phyloP scores from a whole-genome alignment of 2,329 filamentous ascomycete genomes.

The Metarhizium humberi region DNA sequence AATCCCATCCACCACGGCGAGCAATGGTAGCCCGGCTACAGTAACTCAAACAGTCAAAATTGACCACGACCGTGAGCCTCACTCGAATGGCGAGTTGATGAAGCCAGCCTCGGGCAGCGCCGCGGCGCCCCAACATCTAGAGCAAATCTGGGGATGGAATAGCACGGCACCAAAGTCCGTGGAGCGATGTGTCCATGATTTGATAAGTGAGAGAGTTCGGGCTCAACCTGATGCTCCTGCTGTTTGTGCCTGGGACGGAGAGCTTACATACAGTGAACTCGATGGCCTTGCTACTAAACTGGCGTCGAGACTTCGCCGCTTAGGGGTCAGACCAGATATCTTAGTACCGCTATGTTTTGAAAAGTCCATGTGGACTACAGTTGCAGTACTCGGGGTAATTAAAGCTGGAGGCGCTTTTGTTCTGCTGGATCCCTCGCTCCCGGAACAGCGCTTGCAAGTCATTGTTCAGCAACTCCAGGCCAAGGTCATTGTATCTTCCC shows the following conservation, averaged over 20 bases:
- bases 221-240: conserved; percentile 14
- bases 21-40: neutral
- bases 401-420: conserved; percentile 19
- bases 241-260: conserved; percentile 21
- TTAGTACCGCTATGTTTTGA: conserved; percentile 18
- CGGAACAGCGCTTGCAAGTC: conserved; percentile 8
- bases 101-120: neutral
- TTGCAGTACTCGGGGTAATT: conserved; percentile 16
- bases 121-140: neutral
- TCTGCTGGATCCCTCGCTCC: conserved; percentile 14
- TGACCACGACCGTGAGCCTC: neutral
- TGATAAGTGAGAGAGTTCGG: neutral
- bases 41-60: neutral
- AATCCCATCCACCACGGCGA: neutral
- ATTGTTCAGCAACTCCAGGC: conserved; percentile 8
- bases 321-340: neutral
- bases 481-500: conserved; percentile 7
- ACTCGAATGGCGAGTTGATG: neutral
- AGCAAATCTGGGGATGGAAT: neutral
- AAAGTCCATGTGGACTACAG: conserved; percentile 15
- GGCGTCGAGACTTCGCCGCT: neutral
- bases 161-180: neutral
- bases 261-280: conserved; percentile 19
- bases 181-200: neutral
- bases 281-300: conserved; percentile 12